Percentiles rank a stretch among this genome's conserved stretches.
phyloP scores from a whole-genome alignment of 768 basidiomycete species.

The Kwoniella sp. region DNA sequence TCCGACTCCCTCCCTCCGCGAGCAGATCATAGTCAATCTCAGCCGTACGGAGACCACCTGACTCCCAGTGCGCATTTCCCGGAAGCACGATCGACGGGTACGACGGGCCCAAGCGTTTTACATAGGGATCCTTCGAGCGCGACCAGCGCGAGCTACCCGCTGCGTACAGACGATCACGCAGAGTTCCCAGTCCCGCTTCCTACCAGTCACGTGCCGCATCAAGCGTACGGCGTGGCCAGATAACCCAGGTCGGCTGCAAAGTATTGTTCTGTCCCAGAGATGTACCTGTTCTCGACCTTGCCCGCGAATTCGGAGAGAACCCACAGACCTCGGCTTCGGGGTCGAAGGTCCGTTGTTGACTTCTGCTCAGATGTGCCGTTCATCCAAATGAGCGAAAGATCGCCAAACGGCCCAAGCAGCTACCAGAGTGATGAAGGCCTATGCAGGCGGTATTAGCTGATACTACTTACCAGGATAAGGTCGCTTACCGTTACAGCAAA shows the following conservation, averaged over 20 bases:
- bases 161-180: background rate
- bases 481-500: constrained; percentile 21
- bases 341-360: too few species aligned
- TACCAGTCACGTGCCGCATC: background rate
- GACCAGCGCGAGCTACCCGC: background rate
- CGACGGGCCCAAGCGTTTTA: too few species aligned
- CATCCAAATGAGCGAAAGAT: constrained; percentile 18
- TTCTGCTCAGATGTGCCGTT: too few species aligned
- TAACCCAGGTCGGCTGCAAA: too few species aligned
- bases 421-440: constrained; percentile 9
- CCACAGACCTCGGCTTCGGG: too few species aligned
- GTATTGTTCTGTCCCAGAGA: too few species aligned
- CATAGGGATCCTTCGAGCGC: constrained; percentile 3
- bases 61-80: constrained; percentile 5
- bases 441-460: background rate
- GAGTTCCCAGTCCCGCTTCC: constrained; percentile 13
- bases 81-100: constrained; percentile 7
- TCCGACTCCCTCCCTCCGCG: constrained; percentile 1
- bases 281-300: too few species aligned
- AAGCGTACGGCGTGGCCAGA: too few species aligned
- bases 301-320: too few species aligned
- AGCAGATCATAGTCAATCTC: background rate
- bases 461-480: too few species aligned
- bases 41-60: background rate
- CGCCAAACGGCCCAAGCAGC: constrained; percentile 18